Percentiles rank a stretch among this genome's conserved stretches.
phyloP scores from a whole-genome alignment of 352 stramenopile species.

The Phytopythium boreale region DNA sequence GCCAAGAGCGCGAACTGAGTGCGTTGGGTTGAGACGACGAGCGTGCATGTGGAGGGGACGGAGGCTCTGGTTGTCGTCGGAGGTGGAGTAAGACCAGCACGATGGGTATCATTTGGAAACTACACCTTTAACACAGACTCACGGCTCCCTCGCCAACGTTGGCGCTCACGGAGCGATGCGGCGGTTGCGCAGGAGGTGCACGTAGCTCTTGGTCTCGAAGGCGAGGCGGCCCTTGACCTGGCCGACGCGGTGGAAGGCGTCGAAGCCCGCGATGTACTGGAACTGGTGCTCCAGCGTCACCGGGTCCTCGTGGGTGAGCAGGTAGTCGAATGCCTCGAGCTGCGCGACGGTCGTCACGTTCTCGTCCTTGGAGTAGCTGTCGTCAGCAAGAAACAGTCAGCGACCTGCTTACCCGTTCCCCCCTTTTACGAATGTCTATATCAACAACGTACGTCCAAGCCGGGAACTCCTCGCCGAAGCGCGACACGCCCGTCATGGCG shows the following conservation, averaged over 20 bases:
- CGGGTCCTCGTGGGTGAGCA: conserved; percentile 52
- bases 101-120: not conserved
- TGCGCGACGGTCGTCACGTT: conserved; percentile 38
- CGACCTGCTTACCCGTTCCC: too few relatives aligned
- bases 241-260: conserved; percentile 44
- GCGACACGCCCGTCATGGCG: conserved; percentile 94
- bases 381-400: not conserved
- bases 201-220: conserved; percentile 46
- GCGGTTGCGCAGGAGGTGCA: conserved; percentile 60
- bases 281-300: conserved; percentile 35
- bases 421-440: too few relatives aligned
- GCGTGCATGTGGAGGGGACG: not conserved
- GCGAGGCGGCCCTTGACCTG: conserved; percentile 27
- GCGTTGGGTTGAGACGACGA: not conserved
- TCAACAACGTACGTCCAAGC: conserved; percentile 67
- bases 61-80: not conserved
- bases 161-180: conserved; percentile 9
- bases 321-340: conserved; percentile 53
- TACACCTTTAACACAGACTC: too few relatives aligned
- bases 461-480: conserved; percentile 80
- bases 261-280: conserved; percentile 40
- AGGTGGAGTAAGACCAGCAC: not conserved
- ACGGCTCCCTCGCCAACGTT: too few relatives aligned
- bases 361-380: conserved; percentile 81
- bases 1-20: not conserved